Evolutionary conservation across 345 rosid genomes (phyloP).

Genomic region (Eucalyptus pauciflora): DNA sequence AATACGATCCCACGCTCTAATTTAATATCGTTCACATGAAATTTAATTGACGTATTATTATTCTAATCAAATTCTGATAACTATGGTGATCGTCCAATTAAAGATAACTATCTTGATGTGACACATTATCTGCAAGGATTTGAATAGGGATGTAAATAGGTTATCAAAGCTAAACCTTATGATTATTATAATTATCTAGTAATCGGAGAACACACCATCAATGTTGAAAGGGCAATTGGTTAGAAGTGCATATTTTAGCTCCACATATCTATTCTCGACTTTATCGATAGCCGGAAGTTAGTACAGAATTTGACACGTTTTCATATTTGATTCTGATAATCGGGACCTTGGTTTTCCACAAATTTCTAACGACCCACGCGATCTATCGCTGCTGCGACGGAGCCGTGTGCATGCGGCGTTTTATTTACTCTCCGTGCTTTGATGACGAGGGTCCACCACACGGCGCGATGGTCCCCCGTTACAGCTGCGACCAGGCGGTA

Average conservation of each 20-base stretch:
- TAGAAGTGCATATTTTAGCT: rapidly evolving
- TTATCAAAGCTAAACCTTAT: too few relatives aligned
- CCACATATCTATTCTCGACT: rapidly evolving
- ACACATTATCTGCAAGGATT: rapidly evolving
- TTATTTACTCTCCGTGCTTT: background rate
- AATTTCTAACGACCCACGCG: background rate
- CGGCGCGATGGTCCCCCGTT: background rate
- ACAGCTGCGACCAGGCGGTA: background rate
- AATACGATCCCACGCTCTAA: rapidly evolving
- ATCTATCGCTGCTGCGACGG: background rate
- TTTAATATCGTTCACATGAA: rapidly evolving
- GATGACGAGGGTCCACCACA: background rate
- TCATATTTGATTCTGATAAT: too few relatives aligned
- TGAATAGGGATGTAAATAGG: too few relatives aligned
- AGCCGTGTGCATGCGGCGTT: background rate
- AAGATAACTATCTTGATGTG: too few relatives aligned
- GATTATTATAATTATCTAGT: too few relatives aligned
- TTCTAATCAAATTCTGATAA: too few relatives aligned
- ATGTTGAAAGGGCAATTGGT: rapidly evolving
- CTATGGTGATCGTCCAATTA: too few relatives aligned
- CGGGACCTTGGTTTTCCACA: too few relatives aligned
- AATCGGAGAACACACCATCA: rapidly evolving
- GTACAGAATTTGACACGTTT: too few relatives aligned
- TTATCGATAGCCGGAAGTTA: rapidly evolving
- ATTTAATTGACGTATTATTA: rapidly evolving